A percentile compares a stretch with the other conserved stretches of the same genome.
phyloP scores from a whole-genome alignment of 148 eudicot genomes.

The Dianthus caryophyllus region DNA sequence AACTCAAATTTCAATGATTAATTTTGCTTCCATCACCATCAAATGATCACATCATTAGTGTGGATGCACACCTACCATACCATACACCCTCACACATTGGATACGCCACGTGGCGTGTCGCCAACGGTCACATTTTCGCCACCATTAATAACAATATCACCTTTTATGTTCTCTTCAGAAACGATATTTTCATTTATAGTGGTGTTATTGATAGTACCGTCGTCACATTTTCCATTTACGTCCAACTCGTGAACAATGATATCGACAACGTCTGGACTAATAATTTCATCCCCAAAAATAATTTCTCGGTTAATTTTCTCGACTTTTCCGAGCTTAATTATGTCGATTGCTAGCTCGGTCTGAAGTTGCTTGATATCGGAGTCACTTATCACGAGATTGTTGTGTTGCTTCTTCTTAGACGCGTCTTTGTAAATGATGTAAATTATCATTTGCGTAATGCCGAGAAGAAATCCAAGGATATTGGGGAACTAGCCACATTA shows the following conservation, averaged over 20 bases:
- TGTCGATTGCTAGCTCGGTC: constrained; percentile 17
- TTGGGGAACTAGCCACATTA: constrained; percentile 52
- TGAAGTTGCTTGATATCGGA: constrained; percentile 23
- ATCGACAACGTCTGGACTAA: constrained; percentile 3
- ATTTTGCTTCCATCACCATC: constrained; percentile 1
- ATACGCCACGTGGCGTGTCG: constrained; percentile 18
- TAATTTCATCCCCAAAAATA: background rate
- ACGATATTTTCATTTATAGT: background rate
- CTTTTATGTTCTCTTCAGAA: background rate
- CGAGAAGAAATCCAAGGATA: constrained; percentile 57
- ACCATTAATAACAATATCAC: no score
- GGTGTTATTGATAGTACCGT: background rate
- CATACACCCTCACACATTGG: constrained; percentile 17
- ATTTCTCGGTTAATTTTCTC: constrained; percentile 20
- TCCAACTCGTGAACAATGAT: constrained; percentile 24
- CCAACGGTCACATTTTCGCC: background rate
- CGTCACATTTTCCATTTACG: background rate
- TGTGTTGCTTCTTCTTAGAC: constrained; percentile 12
- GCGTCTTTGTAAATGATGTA: constrained; percentile 46
- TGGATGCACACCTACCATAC: constrained; percentile 1
- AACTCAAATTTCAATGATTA: background rate
- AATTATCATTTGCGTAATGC: constrained; percentile 61
- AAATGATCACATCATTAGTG: background rate
- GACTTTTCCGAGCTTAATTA: constrained; percentile 18
- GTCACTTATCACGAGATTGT: constrained; percentile 8